These are phyloP conservation scores for Leccinum aurantiacum DNA, from an alignment of 768 basidiomycete genomes.

Conservation along the genomic window DNA sequence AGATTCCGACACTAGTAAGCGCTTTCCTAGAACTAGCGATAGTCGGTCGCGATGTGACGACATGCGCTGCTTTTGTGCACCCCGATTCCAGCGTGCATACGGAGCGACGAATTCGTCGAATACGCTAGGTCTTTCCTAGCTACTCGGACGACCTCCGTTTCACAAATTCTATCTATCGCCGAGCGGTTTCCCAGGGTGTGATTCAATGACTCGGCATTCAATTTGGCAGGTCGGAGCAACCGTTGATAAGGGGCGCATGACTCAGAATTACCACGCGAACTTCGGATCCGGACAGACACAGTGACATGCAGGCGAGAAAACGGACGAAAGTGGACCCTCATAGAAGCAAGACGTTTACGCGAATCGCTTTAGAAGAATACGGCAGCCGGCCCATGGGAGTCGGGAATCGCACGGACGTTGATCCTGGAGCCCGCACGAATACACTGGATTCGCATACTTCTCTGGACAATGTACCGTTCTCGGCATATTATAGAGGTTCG, in stretches of 20 bases:
- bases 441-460: slow-evolving; percentile 3
- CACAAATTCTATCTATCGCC: slow-evolving; percentile 1
- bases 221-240: not conserved
- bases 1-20: no score
- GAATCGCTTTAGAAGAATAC: slow-evolving; percentile 5
- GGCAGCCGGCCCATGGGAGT: not conserved
- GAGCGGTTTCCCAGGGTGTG: not conserved
- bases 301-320: not conserved
- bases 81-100: not conserved
- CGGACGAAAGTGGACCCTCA: not conserved
- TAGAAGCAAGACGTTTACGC: slow-evolving; percentile 4
- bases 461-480: not conserved
- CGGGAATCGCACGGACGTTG: slow-evolving; percentile 6
- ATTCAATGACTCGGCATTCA: not conserved
- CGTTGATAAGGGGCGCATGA: not conserved
- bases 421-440: not conserved
- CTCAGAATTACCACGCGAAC: not conserved
- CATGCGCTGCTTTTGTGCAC: not conserved
- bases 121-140: slow-evolving; percentile 1
- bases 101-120: slow-evolving; percentile 3
- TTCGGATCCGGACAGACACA: not conserved
- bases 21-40: not conserved
- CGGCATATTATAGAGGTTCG: no score
- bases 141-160: slow-evolving; percentile 3
- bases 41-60: not conserved